These are phyloP conservation scores for Suhomyces panamericanus DNA, from an alignment of 1,139 yeast species.

Conservation along the genomic window DNA sequence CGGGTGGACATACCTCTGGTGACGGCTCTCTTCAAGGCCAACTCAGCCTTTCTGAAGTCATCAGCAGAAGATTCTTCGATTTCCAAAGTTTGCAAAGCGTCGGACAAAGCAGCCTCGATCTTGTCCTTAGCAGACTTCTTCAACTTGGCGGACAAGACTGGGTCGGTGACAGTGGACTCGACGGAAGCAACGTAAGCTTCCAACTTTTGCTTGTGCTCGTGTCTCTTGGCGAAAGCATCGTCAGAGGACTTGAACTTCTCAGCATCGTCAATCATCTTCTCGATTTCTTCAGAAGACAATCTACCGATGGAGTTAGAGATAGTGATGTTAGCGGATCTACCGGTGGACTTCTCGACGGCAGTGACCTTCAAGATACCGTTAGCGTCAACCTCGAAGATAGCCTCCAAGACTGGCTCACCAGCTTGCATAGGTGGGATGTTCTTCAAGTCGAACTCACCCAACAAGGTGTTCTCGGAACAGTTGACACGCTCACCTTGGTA, in stretches of 20 bases:
- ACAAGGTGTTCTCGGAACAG: slow-evolving; percentile 98
- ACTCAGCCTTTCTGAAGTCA: slow-evolving; percentile 98
- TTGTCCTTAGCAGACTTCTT: slow-evolving; percentile 98
- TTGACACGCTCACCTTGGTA: slow-evolving; percentile 99
- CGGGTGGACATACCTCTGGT: slow-evolving; percentile 99
- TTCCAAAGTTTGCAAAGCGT: slow-evolving; percentile 97
- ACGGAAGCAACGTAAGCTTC: slow-evolving; percentile 98
- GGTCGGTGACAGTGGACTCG: slow-evolving; percentile 96
- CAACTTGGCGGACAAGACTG: slow-evolving; percentile 96
- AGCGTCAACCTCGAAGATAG: slow-evolving; percentile 99
- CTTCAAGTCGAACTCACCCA: slow-evolving; percentile 99
- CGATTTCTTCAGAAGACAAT: slow-evolving; percentile 96
- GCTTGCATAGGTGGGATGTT: slow-evolving; percentile 99
- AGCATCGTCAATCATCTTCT: slow-evolving; percentile 98
- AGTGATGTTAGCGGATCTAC: slow-evolving; percentile 99
- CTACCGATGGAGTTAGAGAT: slow-evolving; percentile 99
- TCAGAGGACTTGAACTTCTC: slow-evolving; percentile 98
- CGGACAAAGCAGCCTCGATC: slow-evolving; percentile 98
- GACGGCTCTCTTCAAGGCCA: slow-evolving; percentile 97
- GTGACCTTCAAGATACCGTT: slow-evolving; percentile 99
- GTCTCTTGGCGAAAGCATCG: slow-evolving; percentile 99
- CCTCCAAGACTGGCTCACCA: slow-evolving; percentile 99
- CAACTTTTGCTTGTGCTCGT: slow-evolving; percentile 98
- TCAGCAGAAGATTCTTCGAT: slow-evolving; percentile 95
- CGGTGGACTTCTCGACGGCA: slow-evolving; percentile 98